Base-by-base conservation (phyloP, 306 rosid genomes). In the Quercus rubra region DNA sequence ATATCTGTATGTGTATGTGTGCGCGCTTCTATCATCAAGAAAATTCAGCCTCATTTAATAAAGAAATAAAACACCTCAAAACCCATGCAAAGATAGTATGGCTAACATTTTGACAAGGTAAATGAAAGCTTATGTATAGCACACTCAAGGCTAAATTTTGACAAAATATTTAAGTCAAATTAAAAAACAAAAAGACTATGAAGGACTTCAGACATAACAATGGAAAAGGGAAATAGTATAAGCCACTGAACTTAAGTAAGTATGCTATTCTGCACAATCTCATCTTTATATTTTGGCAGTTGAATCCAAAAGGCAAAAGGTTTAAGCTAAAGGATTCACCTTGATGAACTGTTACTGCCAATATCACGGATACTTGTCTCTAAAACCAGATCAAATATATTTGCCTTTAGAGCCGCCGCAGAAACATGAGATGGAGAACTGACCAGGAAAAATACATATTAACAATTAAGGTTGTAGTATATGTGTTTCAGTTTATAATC, bases 351-450 rank as follows among this genome's bases (percentile, higher is more conserved):
- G 75, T 73, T 80, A 70, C 79, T 62, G 78, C 85, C 83, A 78
- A 84, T 66, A 74, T 87, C 83, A 71, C 80, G 76, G 27, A 66
- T 64, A 59, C 83, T 70, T 72, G 88, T 83, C 79, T 86, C 88
- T 83, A 76, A 46, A 70, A 76, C 78, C 71, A 83, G 85, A 76
- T 90, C 92, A 88, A 94, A 94, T 62, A 92, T 84, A 82, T 91
- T 90, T 72, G 95, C 90, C 76, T 84, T 90, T 52, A 92, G 89
- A 78, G 90, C 86, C 15, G 85, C 86, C 52, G 83, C 89, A 71
- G 92, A 74, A 75, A 94, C 97, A 76, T 55, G 71, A 79, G 92
- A 85, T 51, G 99, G 97, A 79, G 89, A 89, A 86, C 97, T 94
- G 92, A 80, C 77, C 71, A 81, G 64, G 62, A 18, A 73, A 52